These are phyloP conservation scores for Flammula alnicola DNA, from an alignment of 1,284 basidiomycete genomes.

Conservation along the genomic window DNA sequence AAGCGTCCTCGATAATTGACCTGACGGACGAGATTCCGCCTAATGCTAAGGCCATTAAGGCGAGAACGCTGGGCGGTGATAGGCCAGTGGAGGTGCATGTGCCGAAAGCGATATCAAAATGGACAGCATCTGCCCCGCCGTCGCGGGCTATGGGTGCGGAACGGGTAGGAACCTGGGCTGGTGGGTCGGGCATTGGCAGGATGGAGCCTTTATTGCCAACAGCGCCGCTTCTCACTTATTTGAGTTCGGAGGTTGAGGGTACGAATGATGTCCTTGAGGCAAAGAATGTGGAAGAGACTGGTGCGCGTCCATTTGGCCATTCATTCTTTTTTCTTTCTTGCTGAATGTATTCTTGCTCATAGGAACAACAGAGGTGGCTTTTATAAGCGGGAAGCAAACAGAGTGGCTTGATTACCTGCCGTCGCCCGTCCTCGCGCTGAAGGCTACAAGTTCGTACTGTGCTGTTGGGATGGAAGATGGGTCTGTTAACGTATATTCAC, in stretches of 20 bases:
- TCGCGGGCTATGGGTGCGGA: slow-evolving; percentile 6
- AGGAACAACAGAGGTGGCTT: slow-evolving; percentile 74
- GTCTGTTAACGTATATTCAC: slow-evolving; percentile 77
- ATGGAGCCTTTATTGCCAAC: slow-evolving; percentile 39
- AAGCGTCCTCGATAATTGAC: slow-evolving; percentile 47
- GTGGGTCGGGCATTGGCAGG: slow-evolving; percentile 12
- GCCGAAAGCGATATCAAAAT: slow-evolving; percentile 54
- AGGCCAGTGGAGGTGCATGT: slow-evolving; percentile 52
- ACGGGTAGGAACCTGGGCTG: slow-evolving; percentile 7
- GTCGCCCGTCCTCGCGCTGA: slow-evolving; percentile 67
- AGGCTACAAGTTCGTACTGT: slow-evolving; percentile 69
- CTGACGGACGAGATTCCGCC: slow-evolving; percentile 49
- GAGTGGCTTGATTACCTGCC: slow-evolving; percentile 91
- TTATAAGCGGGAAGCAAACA: slow-evolving; percentile 65
- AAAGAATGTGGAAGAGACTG: slow-evolving; percentile 73
- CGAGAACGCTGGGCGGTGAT: slow-evolving; percentile 77
- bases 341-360: slow-evolving; percentile 11
- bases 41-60: slow-evolving; percentile 37
- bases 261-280: slow-evolving; percentile 76
- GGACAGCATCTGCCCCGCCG: slow-evolving; percentile 15
- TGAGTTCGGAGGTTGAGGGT: slow-evolving; percentile 64
- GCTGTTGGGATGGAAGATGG: slow-evolving; percentile 83
- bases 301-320: too few species aligned
- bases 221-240: slow-evolving; percentile 61
- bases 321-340: not conserved